Percentiles rank a stretch among this genome's conserved stretches.
These are phyloP conservation scores for Chrysoporthe cubensis DNA, from an alignment of 2,329 filamentous ascomycete species.

Conservation along the genomic window DNA sequence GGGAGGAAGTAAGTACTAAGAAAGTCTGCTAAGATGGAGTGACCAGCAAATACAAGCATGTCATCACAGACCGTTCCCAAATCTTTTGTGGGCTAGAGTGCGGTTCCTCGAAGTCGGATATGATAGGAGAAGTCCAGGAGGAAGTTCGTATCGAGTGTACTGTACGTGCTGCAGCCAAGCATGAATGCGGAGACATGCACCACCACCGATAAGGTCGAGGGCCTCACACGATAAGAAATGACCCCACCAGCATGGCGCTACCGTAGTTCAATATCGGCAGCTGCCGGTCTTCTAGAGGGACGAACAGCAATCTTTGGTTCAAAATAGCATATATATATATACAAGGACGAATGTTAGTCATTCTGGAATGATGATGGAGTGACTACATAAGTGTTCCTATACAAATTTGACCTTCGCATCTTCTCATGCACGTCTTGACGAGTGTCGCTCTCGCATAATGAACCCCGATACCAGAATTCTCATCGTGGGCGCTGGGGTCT, in stretches of 20 bases:
- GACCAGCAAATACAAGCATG: background rate
- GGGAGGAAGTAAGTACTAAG: background rate
- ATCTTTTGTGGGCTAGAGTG: background rate
- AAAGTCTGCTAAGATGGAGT: background rate
- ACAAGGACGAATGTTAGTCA: background rate
- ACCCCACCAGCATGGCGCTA: background rate
- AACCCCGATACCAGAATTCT: conserved; percentile 33
- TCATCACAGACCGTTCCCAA: background rate
- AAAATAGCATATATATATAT: background rate
- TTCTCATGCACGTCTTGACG: background rate
- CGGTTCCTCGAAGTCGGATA: background rate
- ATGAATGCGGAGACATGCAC: background rate
- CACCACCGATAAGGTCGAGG: background rate
- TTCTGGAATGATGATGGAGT: background rate
- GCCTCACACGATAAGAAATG: background rate
- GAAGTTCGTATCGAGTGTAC: background rate
- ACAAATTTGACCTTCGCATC: background rate
- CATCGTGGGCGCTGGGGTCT: conserved; percentile 52
- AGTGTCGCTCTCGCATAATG: background rate
- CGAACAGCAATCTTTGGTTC: background rate
- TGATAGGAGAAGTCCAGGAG: background rate
- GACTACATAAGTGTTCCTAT: background rate
- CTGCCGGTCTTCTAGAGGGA: background rate
- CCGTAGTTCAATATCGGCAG: background rate
- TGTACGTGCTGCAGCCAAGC: background rate